Conservation (phyloP, 2,329 filamentous ascomycete species). For the Xenoacremonium recifei region DNA sequence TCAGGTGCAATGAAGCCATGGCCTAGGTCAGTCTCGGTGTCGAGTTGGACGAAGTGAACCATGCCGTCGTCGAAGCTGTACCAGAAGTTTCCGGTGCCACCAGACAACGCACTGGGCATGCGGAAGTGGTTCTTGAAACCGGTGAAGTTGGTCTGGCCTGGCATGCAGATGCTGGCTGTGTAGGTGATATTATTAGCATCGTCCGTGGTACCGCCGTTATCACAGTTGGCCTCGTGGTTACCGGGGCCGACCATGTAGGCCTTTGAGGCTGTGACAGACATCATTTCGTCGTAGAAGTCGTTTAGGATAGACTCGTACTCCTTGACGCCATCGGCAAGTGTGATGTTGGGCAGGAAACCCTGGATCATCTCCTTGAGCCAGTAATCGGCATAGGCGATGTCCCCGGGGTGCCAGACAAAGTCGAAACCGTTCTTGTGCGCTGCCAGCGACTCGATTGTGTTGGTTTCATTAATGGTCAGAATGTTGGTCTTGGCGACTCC, state of each 20-base stretch:
- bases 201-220: conserved; percentile 37
- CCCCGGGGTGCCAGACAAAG: conserved; percentile 50
- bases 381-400: conserved; percentile 58
- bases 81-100: conserved; percentile 21
- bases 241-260: conserved; percentile 44
- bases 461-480: conserved; percentile 55
- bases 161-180: conserved; percentile 42
- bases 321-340: conserved; percentile 44
- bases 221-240: conserved; percentile 57
- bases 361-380: too few species aligned
- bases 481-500: too few species aligned
- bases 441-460: conserved; percentile 53
- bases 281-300: conserved; percentile 43
- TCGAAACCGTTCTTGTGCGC: conserved; percentile 52
- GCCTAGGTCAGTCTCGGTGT: conserved; percentile 36
- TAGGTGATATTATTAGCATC: too few species aligned
- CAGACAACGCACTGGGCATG: conserved; percentile 47
- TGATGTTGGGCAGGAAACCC: conserved; percentile 41
- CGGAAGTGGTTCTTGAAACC: conserved; percentile 56
- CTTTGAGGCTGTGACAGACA: conserved; percentile 48
- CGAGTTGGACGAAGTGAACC: conserved; percentile 29
- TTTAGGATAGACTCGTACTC: conserved; percentile 56
- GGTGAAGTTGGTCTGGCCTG: conserved; percentile 59
- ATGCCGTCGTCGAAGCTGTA: conserved; percentile 26
- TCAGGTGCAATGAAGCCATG: conserved; percentile 24